Conservation (phyloP, 306 rosid species). For the Castanopsis chinensis region DNA sequence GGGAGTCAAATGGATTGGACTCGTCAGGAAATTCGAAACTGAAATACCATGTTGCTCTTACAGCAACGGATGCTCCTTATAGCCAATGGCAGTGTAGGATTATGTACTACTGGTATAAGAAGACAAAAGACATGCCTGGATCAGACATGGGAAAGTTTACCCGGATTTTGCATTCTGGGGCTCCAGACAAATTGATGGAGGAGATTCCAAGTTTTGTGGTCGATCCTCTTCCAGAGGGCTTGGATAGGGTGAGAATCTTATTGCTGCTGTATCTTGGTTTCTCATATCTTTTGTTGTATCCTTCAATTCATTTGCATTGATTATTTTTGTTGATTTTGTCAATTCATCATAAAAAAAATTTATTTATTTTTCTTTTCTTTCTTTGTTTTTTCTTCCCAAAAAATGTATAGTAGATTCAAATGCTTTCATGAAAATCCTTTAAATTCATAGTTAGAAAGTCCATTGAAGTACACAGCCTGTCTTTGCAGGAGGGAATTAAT, state of each 20-base stretch:
- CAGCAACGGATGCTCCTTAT: constrained; percentile 88
- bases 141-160: constrained; percentile 91
- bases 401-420: not conserved
- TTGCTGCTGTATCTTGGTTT: constrained; percentile 12
- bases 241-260: constrained; percentile 68
- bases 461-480: not conserved
- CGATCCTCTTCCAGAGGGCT: constrained; percentile 90
- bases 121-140: constrained; percentile 71
- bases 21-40: constrained; percentile 17
- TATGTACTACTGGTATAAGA: constrained; percentile 92
- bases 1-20: constrained; percentile 31
- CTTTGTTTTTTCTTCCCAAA: not conserved
- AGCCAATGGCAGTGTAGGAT: constrained; percentile 97
- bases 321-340: not conserved
- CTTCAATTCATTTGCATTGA: not conserved
- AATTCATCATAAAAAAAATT: not conserved
- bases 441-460: not conserved
- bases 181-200: constrained; percentile 64
- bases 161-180: constrained; percentile 76
- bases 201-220: constrained; percentile 86
- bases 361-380: not conserved
- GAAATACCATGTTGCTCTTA: constrained; percentile 75
- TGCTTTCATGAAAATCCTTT: not conserved
- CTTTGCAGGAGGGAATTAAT: not conserved
- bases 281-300: not conserved